Evolutionary conservation across 2,329 filamentous ascomycete genomes (phyloP), one percentile per base, ranked within the genome.

Genomic region (Calonectria montana): DNA sequence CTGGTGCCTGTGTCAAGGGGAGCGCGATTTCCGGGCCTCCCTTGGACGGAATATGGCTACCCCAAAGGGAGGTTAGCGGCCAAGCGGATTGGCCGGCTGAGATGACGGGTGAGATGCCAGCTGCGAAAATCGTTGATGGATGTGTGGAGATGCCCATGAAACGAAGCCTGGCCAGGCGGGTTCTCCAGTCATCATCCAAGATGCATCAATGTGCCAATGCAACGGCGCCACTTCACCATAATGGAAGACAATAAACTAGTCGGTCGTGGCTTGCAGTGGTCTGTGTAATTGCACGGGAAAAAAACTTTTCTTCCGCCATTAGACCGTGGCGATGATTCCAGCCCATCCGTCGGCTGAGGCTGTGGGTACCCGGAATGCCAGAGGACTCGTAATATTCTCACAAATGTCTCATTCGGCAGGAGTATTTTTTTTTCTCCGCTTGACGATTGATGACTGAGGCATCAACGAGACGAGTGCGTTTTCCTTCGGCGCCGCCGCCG

Each of bases 1-100:
- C 29, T 35, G 65, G 79, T 81, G 69, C 79, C 79, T 81, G 77
- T 57, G 31, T 13, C 31, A 57, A 70, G 70, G 64, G 55, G 31
- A 65, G 70, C 69, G 69, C 50, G 69, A 67, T 62, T 67, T 63
- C 64, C 62, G 45, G 39, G 8, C 37, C 27, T 59, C 29, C 39
- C 45, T 61, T 61, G 57, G 21, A 61, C 37, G 15, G 53, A 57
- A 31, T 31, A 31, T 57, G 53, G 53, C 53, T 57, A 37, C 53
- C 9, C 53, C 53, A 57, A 25, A 57, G 53, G 5, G 10, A 5
- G n/a, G 50, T 57, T 25, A 43, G 31, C 43, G 39, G 35, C 53
- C 39, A 37, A 62, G 48, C 27, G 45, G 47, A 61, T 31, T 31
- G 27, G 27, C 4, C 25, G 18, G 53, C 62, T 41, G 53, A 50